phyloP scores from a whole-genome alignment of 768 basidiomycete genomes.

The Filobasidium floriforme region DNA sequence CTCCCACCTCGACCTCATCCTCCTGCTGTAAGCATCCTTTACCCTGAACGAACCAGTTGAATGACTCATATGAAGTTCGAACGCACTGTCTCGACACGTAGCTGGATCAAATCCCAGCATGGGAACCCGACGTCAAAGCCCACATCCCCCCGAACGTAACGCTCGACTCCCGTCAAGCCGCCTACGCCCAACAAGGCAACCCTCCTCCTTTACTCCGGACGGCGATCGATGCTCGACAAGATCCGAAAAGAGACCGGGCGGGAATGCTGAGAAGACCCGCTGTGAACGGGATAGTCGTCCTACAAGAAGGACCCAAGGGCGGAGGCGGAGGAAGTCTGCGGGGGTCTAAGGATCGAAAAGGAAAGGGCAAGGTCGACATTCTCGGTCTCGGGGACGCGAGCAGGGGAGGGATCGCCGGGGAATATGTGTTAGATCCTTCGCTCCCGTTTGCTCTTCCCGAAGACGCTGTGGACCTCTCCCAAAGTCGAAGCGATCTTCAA shows the following conservation, averaged over 20 bases:
- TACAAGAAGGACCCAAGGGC: conserved; percentile 6
- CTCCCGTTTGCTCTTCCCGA: conserved; percentile 5
- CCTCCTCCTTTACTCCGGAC: conserved; percentile 17
- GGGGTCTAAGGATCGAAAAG: conserved; percentile 7
- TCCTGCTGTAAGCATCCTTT: conserved; percentile 10
- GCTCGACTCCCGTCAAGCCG: conserved; percentile 18
- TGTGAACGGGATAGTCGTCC: conserved; percentile 11
- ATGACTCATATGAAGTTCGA: not conserved
- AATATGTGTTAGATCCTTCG: conserved; percentile 20
- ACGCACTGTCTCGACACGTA: not conserved
- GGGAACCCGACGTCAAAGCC: conserved; percentile 22
- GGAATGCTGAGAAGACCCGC: conserved; percentile 19
- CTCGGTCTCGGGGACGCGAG: not conserved
- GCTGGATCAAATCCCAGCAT: conserved; percentile 19
- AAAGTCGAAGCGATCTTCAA: no score
- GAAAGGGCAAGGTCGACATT: conserved; percentile 8
- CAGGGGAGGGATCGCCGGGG: conserved; percentile 16
- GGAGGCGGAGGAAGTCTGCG: not conserved
- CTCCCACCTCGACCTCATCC: conserved; percentile 22
- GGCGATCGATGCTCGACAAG: conserved; percentile 11
- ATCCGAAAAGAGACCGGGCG: conserved; percentile 10
- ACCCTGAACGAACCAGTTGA: not conserved
- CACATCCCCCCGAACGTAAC: conserved; percentile 20
- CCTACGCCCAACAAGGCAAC: conserved; percentile 13
- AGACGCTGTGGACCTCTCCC: not conserved